Evolutionary conservation across 306 rosid species (phyloP).

Genomic region (Inga laurina): DNA sequence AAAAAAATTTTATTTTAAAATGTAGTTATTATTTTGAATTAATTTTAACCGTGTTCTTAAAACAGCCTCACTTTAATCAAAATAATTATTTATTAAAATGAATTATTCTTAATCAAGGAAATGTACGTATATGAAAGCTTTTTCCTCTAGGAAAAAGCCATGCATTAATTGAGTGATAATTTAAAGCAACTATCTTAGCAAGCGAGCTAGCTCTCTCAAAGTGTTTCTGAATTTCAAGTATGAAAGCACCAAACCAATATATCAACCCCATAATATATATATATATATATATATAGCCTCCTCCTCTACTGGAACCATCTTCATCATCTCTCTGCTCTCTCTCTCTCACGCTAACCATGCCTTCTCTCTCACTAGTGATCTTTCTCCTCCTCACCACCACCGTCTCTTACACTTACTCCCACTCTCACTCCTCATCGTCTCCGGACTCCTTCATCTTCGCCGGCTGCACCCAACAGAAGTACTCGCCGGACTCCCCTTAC

Average conservation of each 20-base stretch:
- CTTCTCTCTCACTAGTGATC: not conserved
- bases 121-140: not conserved
- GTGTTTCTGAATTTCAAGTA: not conserved
- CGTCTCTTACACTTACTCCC: conserved; percentile 3
- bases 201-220: not conserved
- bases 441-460: conserved; percentile 54
- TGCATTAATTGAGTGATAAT: no score
- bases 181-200: not conserved
- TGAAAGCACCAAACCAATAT: not conserved
- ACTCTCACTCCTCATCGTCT: conserved; percentile 36
- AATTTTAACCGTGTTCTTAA: no score
- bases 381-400: not conserved
- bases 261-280: no score
- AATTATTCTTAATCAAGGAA: no score
- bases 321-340: not conserved
- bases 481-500: conserved; percentile 62
- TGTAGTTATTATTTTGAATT: no score
- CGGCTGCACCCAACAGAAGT: conserved; percentile 77
- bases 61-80: no score
- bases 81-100: no score
- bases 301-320: not conserved
- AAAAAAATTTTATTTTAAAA: no score
- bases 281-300: no score
- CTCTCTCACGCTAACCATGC: not conserved
- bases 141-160: not conserved